These are phyloP conservation scores for Bacterosira constricta DNA, from an alignment of 108 stramenopile species.

Conservation along the genomic window DNA sequence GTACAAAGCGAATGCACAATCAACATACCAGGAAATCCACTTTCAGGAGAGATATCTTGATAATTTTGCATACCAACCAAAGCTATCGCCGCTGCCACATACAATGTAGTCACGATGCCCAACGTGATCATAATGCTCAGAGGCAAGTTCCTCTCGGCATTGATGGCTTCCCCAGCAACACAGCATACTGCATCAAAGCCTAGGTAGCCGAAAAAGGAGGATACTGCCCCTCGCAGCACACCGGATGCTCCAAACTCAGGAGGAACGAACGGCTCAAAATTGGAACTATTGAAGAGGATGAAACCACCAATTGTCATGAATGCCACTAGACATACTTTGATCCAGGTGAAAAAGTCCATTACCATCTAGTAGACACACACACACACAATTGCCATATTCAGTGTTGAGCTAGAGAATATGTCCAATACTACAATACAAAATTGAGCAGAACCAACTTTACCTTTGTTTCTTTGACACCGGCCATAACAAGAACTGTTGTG, in stretches of 20 bases:
- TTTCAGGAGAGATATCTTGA: constrained; percentile 47
- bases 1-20: background rate
- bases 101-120: constrained; percentile 68
- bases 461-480: constrained; percentile 50
- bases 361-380: constrained; percentile 52
- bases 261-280: constrained; percentile 66
- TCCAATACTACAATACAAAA: background rate
- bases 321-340: constrained; percentile 77
- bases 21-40: constrained; percentile 51
- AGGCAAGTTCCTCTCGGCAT: constrained; percentile 82
- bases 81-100: constrained; percentile 75
- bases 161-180: constrained; percentile 82
- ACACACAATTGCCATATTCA: background rate
- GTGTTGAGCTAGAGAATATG: background rate
- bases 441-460: too few relatives aligned
- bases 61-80: constrained; percentile 84
- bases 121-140: constrained; percentile 77
- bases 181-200: constrained; percentile 93
- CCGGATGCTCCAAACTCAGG: constrained; percentile 63
- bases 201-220: constrained; percentile 91
- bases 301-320: constrained; percentile 90
- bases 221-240: constrained; percentile 72
- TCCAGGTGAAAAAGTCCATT: constrained; percentile 81
- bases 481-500: constrained; percentile 36
- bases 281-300: constrained; percentile 56